Evolutionary conservation across 31 red algal genomes (phyloP).

Genomic region (Porphyra umbilicalis): DNA sequence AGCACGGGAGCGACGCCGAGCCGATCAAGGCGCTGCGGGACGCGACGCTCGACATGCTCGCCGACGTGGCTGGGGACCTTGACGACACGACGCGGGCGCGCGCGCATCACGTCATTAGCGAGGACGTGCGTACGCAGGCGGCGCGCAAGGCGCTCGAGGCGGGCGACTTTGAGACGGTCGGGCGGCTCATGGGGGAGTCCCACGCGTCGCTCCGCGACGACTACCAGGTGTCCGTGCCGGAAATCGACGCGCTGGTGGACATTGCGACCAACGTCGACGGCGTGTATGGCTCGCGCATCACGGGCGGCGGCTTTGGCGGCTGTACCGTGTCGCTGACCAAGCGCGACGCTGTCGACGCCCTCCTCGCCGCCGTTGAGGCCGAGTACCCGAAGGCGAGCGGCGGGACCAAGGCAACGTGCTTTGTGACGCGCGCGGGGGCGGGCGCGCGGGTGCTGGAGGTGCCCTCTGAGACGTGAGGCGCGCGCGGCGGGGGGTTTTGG

Average conservation of each 20-base stretch:
- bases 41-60: conserved; percentile 63
- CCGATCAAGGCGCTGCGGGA: conserved; percentile 61
- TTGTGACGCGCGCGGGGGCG: conserved; percentile 39
- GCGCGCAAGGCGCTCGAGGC: conserved; percentile 48
- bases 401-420: conserved; percentile 11
- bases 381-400: conserved; percentile 37
- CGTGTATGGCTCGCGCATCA: conserved; percentile 87
- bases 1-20: conserved; percentile 9
- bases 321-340: conserved; percentile 88
- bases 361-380: conserved; percentile 46
- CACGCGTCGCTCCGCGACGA: conserved; percentile 76
- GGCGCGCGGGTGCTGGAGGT: conserved; percentile 29
- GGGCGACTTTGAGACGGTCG: conserved; percentile 41
- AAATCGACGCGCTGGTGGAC: conserved; percentile 92
- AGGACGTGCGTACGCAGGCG: conserved; percentile 63
- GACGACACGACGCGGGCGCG: conserved; percentile 44
- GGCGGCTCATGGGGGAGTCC: conserved; percentile 80
- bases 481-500: neutral
- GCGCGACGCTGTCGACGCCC: conserved; percentile 29
- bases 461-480: neutral
- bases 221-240: conserved; percentile 78
- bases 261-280: conserved; percentile 68
- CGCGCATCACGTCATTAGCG: conserved; percentile 76
- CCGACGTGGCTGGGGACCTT: conserved; percentile 26
- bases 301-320: conserved; percentile 97